Evolutionary conservation across 1,284 basidiomycete genomes (phyloP).

Genomic region (Cryptococcus sp.): DNA sequence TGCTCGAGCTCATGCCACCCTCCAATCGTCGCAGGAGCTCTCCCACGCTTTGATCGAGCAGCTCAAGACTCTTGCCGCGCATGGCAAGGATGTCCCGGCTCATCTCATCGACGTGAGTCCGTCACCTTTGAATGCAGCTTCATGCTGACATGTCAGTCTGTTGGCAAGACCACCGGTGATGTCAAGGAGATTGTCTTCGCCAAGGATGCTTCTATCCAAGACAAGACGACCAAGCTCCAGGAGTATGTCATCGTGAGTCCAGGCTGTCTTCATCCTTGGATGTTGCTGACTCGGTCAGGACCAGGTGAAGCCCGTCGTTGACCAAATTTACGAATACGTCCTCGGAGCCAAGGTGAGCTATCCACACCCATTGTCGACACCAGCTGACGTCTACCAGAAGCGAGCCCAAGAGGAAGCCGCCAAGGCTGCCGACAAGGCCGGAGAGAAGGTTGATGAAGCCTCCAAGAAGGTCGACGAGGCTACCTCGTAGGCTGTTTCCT

Average conservation of each 20-base stretch:
- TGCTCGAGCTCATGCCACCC: conserved; percentile 33
- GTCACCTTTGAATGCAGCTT: background rate
- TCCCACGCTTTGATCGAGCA: conserved; percentile 39
- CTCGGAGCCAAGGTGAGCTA: conserved; percentile 36
- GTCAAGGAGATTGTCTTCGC: conserved; percentile 42
- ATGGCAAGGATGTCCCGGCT: conserved; percentile 39
- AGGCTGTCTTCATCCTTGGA: too few species aligned
- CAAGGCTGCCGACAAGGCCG: conserved; percentile 16
- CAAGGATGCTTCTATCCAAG: conserved; percentile 41
- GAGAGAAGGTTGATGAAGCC: conserved; percentile 17
- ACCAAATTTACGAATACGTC: conserved; percentile 44
- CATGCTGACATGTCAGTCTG: conserved; percentile 24
- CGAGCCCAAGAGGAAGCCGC: conserved; percentile 25
- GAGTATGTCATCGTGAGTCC: conserved; percentile 40
- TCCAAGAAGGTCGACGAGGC: conserved; percentile 1
- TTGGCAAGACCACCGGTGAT: conserved; percentile 37
- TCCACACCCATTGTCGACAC: background rate
- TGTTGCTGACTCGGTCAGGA: conserved; percentile 22
- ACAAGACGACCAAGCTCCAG: conserved; percentile 45
- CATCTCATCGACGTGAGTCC: conserved; percentile 33
- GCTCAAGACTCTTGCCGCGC: conserved; percentile 36
- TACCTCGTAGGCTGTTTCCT: background rate
- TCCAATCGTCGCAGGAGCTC: conserved; percentile 34
- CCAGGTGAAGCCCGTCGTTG: conserved; percentile 45
- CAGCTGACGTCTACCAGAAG: conserved; percentile 16